These are phyloP conservation scores for Moricandia moricandioides DNA, from an alignment of 345 rosid species.

Conservation along the genomic window DNA sequence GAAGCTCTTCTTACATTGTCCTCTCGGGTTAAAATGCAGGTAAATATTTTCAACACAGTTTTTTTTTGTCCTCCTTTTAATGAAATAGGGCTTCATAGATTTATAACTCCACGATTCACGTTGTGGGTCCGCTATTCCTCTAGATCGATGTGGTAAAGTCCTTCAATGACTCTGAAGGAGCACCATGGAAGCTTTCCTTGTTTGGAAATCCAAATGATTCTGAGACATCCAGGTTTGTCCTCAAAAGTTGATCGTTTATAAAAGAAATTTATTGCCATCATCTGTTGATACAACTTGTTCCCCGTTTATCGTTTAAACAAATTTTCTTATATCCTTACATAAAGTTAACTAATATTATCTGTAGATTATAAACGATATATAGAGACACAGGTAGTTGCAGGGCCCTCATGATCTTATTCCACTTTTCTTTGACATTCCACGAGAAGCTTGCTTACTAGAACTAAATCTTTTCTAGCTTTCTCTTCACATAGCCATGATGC, in stretches of 20 bases:
- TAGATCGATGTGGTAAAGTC: conserved; percentile 89
- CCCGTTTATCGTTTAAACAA: neutral
- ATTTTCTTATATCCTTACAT: neutral
- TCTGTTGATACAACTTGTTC: neutral
- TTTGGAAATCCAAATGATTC: conserved; percentile 95
- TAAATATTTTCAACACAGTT: conserved; percentile 17
- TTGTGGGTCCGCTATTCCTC: conserved; percentile 6
- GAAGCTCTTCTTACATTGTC: conserved; percentile 89
- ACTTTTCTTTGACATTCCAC: neutral
- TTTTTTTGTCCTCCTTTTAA: neutral
- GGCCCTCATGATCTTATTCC: neutral
- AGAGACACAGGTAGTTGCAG: conserved; percentile 5
- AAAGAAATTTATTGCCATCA: neutral
- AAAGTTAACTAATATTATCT: conserved; percentile 1
- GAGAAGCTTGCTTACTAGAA: neutral
- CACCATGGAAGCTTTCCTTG: conserved; percentile 87
- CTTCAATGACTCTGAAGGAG: conserved; percentile 72
- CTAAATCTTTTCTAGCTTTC: too few species aligned
- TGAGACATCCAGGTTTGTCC: conserved; percentile 83
- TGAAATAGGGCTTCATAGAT: neutral
- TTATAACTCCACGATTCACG: conserved; percentile 8
- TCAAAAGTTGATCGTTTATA: neutral
- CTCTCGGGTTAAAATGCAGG: conserved; percentile 84
- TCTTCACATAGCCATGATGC: neutral
- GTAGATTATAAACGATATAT: neutral